Evolutionary conservation across 139 green algal species (phyloP).

Genomic region (Closterium sp.): DNA sequence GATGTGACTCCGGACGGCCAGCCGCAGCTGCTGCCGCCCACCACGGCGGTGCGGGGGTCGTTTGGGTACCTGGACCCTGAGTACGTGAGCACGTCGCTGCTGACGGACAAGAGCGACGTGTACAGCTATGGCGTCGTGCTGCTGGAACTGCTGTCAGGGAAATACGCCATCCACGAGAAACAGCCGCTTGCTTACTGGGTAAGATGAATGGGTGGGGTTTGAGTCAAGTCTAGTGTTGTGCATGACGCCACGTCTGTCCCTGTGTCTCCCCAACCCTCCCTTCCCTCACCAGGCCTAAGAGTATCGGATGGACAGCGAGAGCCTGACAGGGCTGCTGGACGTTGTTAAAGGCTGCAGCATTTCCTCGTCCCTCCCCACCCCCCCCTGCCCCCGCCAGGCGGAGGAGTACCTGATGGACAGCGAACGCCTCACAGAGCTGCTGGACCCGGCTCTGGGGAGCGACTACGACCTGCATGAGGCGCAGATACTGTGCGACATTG

Average conservation of each 20-base stretch:
- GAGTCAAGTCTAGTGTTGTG: not conserved
- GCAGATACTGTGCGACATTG: slow-evolving; percentile 9
- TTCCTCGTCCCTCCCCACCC: too few species aligned
- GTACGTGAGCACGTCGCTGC: slow-evolving; percentile 38
- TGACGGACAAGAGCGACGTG: slow-evolving; percentile 48
- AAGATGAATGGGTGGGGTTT: not conserved
- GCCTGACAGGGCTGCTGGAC: too few species aligned
- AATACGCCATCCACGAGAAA: not conserved
- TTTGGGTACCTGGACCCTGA: slow-evolving; percentile 50
- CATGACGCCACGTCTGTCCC: too few species aligned
- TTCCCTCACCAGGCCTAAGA: too few species aligned
- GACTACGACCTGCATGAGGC: slow-evolving; percentile 10
- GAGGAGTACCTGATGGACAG: not conserved
- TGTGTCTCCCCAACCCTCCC: not conserved
- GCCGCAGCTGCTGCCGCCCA: slow-evolving; percentile 23
- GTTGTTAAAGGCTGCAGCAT: not conserved
- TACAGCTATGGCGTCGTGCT: slow-evolving; percentile 51
- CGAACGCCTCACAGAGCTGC: not conserved
- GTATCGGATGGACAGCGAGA: too few species aligned
- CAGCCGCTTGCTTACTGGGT: slow-evolving; percentile 1
- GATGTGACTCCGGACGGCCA: not conserved
- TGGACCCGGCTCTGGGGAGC: not conserved
- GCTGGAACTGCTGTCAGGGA: slow-evolving; percentile 25
- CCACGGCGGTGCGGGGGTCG: slow-evolving; percentile 35
- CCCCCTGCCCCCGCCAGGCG: not conserved